A percentile compares a stretch with the other conserved stretches of the same genome.
Conservation (phyloP, 805 yeast genomes). For the Clavispora carvajalis region DNA sequence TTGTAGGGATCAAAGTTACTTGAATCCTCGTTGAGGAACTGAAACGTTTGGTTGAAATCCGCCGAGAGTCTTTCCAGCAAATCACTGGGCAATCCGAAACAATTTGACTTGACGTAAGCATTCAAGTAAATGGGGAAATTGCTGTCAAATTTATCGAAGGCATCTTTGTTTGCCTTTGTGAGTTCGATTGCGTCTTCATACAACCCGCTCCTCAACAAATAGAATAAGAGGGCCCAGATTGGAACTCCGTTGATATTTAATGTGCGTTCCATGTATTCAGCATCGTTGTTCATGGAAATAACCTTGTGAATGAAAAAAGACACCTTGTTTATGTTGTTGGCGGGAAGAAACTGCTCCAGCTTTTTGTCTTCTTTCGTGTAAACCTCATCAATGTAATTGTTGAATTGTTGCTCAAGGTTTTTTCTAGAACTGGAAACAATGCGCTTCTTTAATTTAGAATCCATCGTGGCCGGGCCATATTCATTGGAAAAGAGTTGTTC, state of each 20-base stretch:
- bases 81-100: conserved; percentile 56
- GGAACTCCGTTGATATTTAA: conserved; percentile 71
- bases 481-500: conserved; percentile 27
- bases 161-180: conserved; percentile 55
- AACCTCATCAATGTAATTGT: conserved; percentile 63
- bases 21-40: conserved; percentile 50
- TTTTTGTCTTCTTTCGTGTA: conserved; percentile 50
- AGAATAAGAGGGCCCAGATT: conserved; percentile 90
- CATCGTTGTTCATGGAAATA: conserved; percentile 26
- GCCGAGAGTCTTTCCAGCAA: conserved; percentile 63
- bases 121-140: conserved; percentile 76
- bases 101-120: conserved; percentile 52
- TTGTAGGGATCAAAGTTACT: conserved; percentile 73
- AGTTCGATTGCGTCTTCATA: conserved; percentile 71
- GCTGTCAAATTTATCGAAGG: conserved; percentile 79
- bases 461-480: conserved; percentile 11
- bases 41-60: conserved; percentile 82
- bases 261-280: conserved; percentile 25
- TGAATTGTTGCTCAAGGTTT: conserved; percentile 73
- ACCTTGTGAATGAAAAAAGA: conserved; percentile 47
- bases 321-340: conserved; percentile 65
- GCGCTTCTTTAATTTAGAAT: conserved; percentile 29
- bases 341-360: conserved; percentile 41
- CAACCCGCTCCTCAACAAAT: conserved; percentile 79
- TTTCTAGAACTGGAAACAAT: conserved; percentile 52